phyloP scores from a whole-genome alignment of 2,329 filamentous ascomycete species.

The Aureobasidium subglaciale region DNA sequence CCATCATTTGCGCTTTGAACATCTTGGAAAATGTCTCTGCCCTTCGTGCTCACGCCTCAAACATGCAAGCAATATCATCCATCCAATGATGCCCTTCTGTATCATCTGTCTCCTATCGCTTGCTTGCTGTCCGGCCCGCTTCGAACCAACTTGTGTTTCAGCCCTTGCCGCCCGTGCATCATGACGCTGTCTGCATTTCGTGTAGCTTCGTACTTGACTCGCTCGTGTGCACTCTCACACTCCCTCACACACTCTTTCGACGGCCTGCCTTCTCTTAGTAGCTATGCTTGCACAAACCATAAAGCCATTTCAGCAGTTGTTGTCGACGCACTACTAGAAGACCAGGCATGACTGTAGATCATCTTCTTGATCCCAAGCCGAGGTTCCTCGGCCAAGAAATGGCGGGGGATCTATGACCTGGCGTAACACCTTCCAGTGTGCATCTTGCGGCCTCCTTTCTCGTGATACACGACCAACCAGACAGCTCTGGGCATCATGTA shows the following conservation, averaged over 20 bases:
- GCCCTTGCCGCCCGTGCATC: neutral
- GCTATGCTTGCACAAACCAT: too few relatives aligned
- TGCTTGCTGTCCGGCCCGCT: neutral
- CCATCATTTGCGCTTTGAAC: neutral
- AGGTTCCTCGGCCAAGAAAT: neutral
- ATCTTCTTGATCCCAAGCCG: neutral
- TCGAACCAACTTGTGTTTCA: neutral
- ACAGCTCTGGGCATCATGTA: constrained; percentile 22
- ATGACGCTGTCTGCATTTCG: too few relatives aligned
- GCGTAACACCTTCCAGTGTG: neutral
- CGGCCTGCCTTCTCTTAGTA: too few relatives aligned
- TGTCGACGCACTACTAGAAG: too few relatives aligned
- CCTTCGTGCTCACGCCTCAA: neutral
- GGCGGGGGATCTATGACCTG: neutral
- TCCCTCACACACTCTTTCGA: too few relatives aligned
- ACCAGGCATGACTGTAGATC: neutral
- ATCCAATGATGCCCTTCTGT: neutral
- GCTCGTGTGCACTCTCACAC: neutral
- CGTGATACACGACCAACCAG: neutral
- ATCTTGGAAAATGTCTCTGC: neutral
- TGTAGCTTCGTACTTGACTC: too few relatives aligned
- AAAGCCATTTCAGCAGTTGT: too few relatives aligned
- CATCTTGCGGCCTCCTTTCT: neutral
- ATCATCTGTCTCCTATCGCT: neutral
- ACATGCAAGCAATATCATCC: neutral